Base-by-base conservation (phyloP, 129 eudicot species). In the Smallanthus sonchifolius region DNA sequence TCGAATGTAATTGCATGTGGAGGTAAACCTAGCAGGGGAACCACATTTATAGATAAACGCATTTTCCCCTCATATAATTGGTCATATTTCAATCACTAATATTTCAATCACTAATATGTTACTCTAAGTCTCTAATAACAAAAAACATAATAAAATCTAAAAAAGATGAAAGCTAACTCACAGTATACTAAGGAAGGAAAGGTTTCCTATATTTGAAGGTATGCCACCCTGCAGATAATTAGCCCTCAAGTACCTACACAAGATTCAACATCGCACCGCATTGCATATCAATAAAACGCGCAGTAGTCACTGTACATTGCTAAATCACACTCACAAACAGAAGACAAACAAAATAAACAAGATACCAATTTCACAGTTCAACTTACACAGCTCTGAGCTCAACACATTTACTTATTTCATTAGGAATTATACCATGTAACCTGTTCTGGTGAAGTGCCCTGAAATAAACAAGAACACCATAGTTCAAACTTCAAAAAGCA, bases 381-480 rank as follows among this genome's bases (percentile, higher is more conserved):
- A 83, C 98, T 88, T 85, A 94, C 98, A 94, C 48, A 47, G 98
- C 97, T 90, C 96, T 88, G 30, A 94, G 97, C 42, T 88, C 93
- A 70, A 89, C 80, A 78, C 98, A 94, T 69, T 79, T 83, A 17
- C 84, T 75, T 65, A 94, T 88, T 39, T 91, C 98, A 79, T 76
- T 81, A 6, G 98, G 98, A 72, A 94, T 91, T 20, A 64, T 15
- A 42, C 98, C 98, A 77, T 86, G 98, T 79, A 94, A 87, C 45
- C 88, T 86, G 82, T 94, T 94, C 85, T 91, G 96, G 65, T 94
- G 98, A 88, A 94, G 89, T 75, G 97, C 97, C 89, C 98, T 90
- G 79, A 34, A 80, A 84, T 13, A 36, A 30, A 81, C 4, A 47
- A 13, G 6, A 14, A 35, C 28, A 75, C 73, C 37, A 36, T 30